Evolutionary conservation across 495 filamentous ascomycete genomes (phyloP), one percentile per base, ranked within the genome.

Genomic region (Aspergillus ostianus): DNA sequence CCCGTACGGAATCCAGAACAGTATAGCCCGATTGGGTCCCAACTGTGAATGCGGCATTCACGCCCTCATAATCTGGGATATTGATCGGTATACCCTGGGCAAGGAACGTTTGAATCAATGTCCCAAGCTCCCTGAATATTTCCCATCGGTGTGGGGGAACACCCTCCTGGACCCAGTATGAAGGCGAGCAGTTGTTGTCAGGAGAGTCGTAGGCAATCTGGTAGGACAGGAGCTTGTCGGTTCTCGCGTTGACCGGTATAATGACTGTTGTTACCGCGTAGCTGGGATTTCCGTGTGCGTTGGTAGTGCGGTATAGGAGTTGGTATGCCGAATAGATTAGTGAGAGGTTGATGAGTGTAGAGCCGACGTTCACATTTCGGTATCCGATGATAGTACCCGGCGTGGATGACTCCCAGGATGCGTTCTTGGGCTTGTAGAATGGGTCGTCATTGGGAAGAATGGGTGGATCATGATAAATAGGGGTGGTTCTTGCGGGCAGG

Each of bases 231-330:
- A 84, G 59, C 2, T 51, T 18, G 41, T 49, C 51, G 1, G 3
- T n/a, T 17, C 36, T 59, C 8, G 60, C 51, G 12, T 57, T n/a
- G 8, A 27, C 17, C 0, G 65, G 62, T 21, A 56, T 36, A 12
- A 64, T 27, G 3, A 67, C 50, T 4, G 65, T 67, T 4, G 61
- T 67, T 6, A 64, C 56, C 1, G 63, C 78, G 70, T 73, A 80
- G 0, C 72, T 67, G 2, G 79, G 72, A 17, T 73, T 36, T 23
- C 74, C 67, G 27, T 55, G 66, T 27, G 61, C 64, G 58, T 83
- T 64, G 13, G 74, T 82, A 0, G 80, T 78, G 3, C 78, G 77
- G 66, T 77, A 85, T 12, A 85, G 74, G 45, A 83, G 72, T 47
- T 83, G 77, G 61, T 77, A 79, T 19, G 59, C 59, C 0, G 20